These are phyloP conservation scores for Passalora sequoiae DNA, from an alignment of 2,329 filamentous ascomycete species.

Conservation along the genomic window DNA sequence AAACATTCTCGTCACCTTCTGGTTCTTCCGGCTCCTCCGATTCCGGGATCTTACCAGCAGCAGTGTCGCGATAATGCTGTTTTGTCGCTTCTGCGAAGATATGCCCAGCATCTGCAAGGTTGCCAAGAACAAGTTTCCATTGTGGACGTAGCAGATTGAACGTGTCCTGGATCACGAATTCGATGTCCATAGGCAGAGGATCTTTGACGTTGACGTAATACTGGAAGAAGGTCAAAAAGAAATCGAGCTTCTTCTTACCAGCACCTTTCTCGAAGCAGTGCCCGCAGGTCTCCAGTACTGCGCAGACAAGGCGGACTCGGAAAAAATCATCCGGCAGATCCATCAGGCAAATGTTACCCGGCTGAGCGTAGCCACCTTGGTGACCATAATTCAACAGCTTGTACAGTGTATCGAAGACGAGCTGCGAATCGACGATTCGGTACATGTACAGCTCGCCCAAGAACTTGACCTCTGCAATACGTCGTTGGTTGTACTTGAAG, in stretches of 20 bases:
- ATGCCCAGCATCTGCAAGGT: conserved; percentile 74
- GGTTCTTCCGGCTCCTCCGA: conserved; percentile 58
- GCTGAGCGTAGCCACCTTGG: conserved; percentile 71
- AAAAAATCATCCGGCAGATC: conserved; percentile 95
- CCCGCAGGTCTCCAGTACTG: conserved; percentile 87
- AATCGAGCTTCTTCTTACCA: conserved; percentile 94
- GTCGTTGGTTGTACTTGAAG: conserved; percentile 93
- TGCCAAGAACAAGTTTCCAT: conserved; percentile 74
- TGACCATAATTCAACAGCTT: conserved; percentile 92
- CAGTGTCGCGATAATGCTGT: conserved; percentile 78
- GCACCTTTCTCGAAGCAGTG: conserved; percentile 92
- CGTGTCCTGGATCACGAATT: conserved; percentile 92
- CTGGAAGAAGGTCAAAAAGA: conserved; percentile 94
- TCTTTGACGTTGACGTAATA: conserved; percentile 94
- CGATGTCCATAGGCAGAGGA: conserved; percentile 88
- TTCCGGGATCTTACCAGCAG: conserved; percentile 63
- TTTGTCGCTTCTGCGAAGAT: conserved; percentile 83
- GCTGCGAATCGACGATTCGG: conserved; percentile 88
- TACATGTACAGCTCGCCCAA: conserved; percentile 96
- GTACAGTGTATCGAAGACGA: conserved; percentile 94
- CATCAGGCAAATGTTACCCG: conserved; percentile 68
- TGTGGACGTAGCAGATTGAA: conserved; percentile 80
- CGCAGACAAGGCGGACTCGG: conserved; percentile 83
- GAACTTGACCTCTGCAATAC: conserved; percentile 93
- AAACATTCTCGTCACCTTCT: conserved; percentile 45